Evolutionary conservation across 208 protist genomes (phyloP).

Genomic region (Acanthamoeba castellanii): DNA sequence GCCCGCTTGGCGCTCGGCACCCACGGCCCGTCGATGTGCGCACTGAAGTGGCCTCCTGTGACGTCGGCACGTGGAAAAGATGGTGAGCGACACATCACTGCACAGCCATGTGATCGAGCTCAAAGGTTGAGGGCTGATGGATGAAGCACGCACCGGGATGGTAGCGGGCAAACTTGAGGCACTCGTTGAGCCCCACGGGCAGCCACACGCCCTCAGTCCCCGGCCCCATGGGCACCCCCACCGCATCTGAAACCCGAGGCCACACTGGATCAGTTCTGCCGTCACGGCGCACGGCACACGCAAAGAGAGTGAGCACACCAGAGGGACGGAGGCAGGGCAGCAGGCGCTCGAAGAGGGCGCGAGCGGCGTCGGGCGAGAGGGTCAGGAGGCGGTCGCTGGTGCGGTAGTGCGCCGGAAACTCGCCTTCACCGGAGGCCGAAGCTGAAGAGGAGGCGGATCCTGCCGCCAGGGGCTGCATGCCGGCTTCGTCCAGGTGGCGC

Average conservation of each 20-base stretch:
- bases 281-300: too few species aligned
- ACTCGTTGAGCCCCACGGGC: constrained; percentile 7
- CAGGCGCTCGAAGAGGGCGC: not conserved
- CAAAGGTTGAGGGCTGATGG: not conserved
- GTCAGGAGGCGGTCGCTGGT: constrained; percentile 14
- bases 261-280: not conserved
- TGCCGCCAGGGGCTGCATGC: not conserved
- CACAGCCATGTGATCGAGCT: not conserved
- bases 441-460: not conserved
- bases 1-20: not conserved
- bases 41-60: constrained; percentile 3
- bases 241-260: not conserved
- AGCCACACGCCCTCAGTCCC: constrained; percentile 37
- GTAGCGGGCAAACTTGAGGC: constrained; percentile 43
- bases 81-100: not conserved
- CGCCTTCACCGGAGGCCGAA: too few species aligned
- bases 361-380: not conserved
- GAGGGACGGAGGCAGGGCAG: not conserved
- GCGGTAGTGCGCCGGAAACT: not conserved
- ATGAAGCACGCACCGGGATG: not conserved
- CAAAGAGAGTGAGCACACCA: not conserved
- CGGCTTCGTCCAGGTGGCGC: not conserved
- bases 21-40: constrained; percentile 50
- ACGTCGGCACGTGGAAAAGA: not conserved
- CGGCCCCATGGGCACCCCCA: constrained; percentile 17